Base-by-base conservation (phyloP, 345 rosid genomes). In the Eucalyptus coolabah region DNA sequence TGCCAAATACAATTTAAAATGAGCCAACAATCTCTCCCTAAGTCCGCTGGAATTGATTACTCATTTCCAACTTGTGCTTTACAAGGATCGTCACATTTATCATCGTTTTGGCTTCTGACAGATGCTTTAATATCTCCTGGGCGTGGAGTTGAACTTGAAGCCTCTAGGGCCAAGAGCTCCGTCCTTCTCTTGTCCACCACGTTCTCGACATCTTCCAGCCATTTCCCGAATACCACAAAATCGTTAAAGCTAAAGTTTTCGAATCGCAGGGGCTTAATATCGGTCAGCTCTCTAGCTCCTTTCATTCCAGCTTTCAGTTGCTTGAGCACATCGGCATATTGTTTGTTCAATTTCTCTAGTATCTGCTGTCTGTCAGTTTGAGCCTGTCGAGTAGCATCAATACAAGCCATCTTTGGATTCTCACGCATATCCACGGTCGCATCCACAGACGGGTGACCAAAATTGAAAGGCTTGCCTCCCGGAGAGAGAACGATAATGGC, bases 401-500 rank as follows among this genome's bases (percentile, higher is more conserved):
- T 28, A 44, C 19, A 45, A 16, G 87, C 18, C 32, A 13, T 28
- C 72, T 54, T 59, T 26, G 26, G 87, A 87, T 87, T 91, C 88
- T 90, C 85, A 91, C 90, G 93, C 32, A 91, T 87, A 40, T 90
- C 90, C 7, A 90, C 44, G 81, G 93, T 93, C 11, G 89, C 69
- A 8, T 93, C 93, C 19, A 94, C 93, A 65, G 88, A 90, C 0
- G 97, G 97, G 83, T 95, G 91, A 30, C 95, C 96, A 45, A 93
- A 94, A 6, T 94, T 92, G 86, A 90, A 94, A 21, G 95, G 93
- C 89, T 93, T 93, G 47, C 93, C 93, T 12, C 94, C 94, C 1
- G 95, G 95, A 40, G 95, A 94, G 87, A 93, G 94, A 63, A 94
- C 95, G 17, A 95, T 90, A 17, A 94, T 89, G 81, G 95, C 95